Evolutionary conservation across 306 rosid genomes (phyloP).

Genomic region (Datisca glomerata): DNA sequence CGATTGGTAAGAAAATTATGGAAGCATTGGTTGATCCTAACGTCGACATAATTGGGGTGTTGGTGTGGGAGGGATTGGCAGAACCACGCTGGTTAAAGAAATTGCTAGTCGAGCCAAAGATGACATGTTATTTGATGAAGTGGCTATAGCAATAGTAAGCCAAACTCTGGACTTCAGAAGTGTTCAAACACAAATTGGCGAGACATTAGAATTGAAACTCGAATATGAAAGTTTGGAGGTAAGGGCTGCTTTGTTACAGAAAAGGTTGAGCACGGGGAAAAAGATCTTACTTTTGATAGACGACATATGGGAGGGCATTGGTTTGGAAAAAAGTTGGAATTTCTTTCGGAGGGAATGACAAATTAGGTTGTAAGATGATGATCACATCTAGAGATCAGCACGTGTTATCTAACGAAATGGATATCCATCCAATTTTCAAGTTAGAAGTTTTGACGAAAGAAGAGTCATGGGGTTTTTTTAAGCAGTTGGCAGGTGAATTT

Average conservation of each 20-base stretch:
- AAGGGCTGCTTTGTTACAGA: background rate
- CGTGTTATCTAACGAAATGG: slow-evolving; percentile 3
- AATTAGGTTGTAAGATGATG: slow-evolving; percentile 17
- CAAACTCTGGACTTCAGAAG: background rate
- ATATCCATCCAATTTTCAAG: slow-evolving; percentile 1
- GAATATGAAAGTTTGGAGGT: background rate
- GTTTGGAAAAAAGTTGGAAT: slow-evolving; percentile 18
- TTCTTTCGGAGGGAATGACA: slow-evolving; percentile 2
- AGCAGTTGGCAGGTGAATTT: background rate
- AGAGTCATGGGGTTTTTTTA: slow-evolving; percentile 19
- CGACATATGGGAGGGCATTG: slow-evolving; percentile 22
- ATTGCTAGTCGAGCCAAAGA: background rate
- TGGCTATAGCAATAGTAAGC: background rate
- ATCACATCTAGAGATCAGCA: slow-evolving; percentile 23
- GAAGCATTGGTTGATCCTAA: background rate
- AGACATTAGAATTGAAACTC: background rate
- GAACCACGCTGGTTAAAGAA: slow-evolving; percentile 11
- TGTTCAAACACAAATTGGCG: slow-evolving; percentile 4
- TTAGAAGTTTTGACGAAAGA: background rate
- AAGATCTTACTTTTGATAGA: slow-evolving; percentile 21
- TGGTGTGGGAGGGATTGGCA: slow-evolving; percentile 13
- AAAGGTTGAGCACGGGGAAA: background rate
- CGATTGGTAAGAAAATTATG: background rate
- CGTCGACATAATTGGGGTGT: slow-evolving; percentile 4
- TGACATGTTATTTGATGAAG: background rate